phyloP scores from a whole-genome alignment of 2,329 filamentous ascomycete genomes.

The Aspergillus uvarum region DNA sequence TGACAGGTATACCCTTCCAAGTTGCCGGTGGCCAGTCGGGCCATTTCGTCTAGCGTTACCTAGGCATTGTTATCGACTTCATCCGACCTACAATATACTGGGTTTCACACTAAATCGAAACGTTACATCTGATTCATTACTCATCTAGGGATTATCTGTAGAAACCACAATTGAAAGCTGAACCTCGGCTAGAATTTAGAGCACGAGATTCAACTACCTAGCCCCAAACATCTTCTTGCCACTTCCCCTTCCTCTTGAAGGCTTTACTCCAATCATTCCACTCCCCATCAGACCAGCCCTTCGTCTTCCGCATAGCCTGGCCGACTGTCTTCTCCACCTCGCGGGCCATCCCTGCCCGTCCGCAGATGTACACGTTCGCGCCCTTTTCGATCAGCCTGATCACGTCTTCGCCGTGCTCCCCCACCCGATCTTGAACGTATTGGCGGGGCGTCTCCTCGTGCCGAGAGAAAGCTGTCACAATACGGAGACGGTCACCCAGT shows the following conservation, averaged over 20 bases:
- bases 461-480: slow-evolving; percentile 33
- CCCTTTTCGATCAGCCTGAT: slow-evolving; percentile 38
- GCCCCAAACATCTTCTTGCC: slow-evolving; percentile 56
- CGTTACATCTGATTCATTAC: neutral
- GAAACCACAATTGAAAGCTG: too few species aligned
- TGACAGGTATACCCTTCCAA: too few species aligned
- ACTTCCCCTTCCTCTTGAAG: slow-evolving; percentile 52
- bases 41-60: too few species aligned
- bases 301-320: slow-evolving; percentile 34
- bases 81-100: too few species aligned
- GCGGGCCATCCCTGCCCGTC: slow-evolving; percentile 38
- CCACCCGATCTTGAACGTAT: slow-evolving; percentile 45
- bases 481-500: slow-evolving; percentile 19
- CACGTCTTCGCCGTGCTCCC: slow-evolving; percentile 30
- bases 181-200: neutral
- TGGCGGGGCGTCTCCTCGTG: slow-evolving; percentile 15
- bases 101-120: too few species aligned
- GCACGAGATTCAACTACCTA: neutral
- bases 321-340: slow-evolving; percentile 45
- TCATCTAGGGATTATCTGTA: neutral
- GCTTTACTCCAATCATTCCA: slow-evolving; percentile 49
- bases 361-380: slow-evolving; percentile 45
- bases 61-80: too few species aligned
- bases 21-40: too few species aligned
- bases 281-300: slow-evolving; percentile 42